Percentiles rank a stretch among this genome's conserved stretches.
phyloP scores from a whole-genome alignment of 345 rosid genomes.

The Euphorbia peplus region DNA sequence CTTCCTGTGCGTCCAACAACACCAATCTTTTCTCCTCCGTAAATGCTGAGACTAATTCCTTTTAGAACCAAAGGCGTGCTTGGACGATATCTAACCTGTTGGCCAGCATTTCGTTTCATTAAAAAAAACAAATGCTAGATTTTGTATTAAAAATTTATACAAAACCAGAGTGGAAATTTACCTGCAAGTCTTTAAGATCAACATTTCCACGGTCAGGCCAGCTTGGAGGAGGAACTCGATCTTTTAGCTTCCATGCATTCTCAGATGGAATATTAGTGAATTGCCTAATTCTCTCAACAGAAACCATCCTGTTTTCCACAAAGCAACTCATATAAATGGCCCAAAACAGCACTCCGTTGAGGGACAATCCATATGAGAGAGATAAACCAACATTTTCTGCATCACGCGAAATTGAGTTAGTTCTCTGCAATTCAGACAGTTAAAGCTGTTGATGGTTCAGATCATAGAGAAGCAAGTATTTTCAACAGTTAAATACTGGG shows the following conservation, averaged over 20 bases:
- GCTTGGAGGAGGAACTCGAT: slow-evolving; percentile 54
- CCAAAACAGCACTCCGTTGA: slow-evolving; percentile 76
- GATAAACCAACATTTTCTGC: slow-evolving; percentile 86
- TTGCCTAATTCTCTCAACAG: slow-evolving; percentile 90
- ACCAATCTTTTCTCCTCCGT: slow-evolving; percentile 87
- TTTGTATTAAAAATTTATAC: neutral
- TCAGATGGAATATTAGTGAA: slow-evolving; percentile 76
- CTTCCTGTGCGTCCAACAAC: slow-evolving; percentile 95
- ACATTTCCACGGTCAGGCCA: slow-evolving; percentile 81
- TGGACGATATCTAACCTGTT: slow-evolving; percentile 84
- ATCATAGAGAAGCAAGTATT: neutral
- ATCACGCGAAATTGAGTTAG: slow-evolving; percentile 16
- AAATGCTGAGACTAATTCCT: slow-evolving; percentile 70
- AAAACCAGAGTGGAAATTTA: slow-evolving; percentile 18
- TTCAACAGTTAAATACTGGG: neutral
- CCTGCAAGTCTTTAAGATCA: slow-evolving; percentile 78
- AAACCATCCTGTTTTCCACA: slow-evolving; percentile 89
- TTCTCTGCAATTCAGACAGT: neutral
- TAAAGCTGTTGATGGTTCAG: neutral
- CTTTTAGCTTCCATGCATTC: slow-evolving; percentile 66
- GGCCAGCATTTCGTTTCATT: slow-evolving; percentile 10
- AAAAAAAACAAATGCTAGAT: neutral
- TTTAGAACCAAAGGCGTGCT: slow-evolving; percentile 83
- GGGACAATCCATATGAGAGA: slow-evolving; percentile 87
- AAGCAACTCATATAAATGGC: slow-evolving; percentile 79